phyloP scores from a whole-genome alignment of 306 rosid genomes.

The Gastrolobium bilobum region DNA sequence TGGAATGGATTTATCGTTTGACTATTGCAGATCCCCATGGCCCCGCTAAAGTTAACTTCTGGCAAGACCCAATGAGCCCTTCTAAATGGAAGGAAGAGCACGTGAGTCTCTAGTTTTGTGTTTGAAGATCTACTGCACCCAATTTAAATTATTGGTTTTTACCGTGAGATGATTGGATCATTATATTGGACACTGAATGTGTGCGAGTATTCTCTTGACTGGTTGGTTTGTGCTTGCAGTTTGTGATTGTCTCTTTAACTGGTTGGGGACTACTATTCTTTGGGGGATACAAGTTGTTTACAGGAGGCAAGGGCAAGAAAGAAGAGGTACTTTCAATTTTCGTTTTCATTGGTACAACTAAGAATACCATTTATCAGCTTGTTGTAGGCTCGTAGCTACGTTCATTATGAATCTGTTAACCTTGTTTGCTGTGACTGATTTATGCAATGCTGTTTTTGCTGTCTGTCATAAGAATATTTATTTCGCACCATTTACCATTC shows the following conservation, averaged over 20 bases:
- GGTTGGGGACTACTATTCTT: constrained; percentile 87
- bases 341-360: background rate
- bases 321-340: constrained; percentile 74
- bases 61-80: constrained; percentile 95
- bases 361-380: constrained; percentile 16
- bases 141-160: constrained; percentile 17
- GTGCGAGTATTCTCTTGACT: constrained; percentile 43
- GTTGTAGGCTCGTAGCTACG: background rate
- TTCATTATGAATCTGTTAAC: constrained; percentile 15
- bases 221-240: constrained; percentile 63
- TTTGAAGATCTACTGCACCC: constrained; percentile 23
- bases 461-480: background rate
- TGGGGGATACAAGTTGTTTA: constrained; percentile 70
- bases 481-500: background rate
- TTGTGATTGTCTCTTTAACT: constrained; percentile 77
- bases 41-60: constrained; percentile 71
- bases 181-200: background rate
- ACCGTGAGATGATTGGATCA: constrained; percentile 13
- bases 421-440: constrained; percentile 20
- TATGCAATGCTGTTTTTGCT: constrained; percentile 22
- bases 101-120: constrained; percentile 62
- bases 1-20: constrained; percentile 41
- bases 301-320: constrained; percentile 83
- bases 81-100: constrained; percentile 99
- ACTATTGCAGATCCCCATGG: constrained; percentile 87